phyloP scores from a whole-genome alignment of 2,329 filamentous ascomycete species.

The Aureobasidium sp. region DNA sequence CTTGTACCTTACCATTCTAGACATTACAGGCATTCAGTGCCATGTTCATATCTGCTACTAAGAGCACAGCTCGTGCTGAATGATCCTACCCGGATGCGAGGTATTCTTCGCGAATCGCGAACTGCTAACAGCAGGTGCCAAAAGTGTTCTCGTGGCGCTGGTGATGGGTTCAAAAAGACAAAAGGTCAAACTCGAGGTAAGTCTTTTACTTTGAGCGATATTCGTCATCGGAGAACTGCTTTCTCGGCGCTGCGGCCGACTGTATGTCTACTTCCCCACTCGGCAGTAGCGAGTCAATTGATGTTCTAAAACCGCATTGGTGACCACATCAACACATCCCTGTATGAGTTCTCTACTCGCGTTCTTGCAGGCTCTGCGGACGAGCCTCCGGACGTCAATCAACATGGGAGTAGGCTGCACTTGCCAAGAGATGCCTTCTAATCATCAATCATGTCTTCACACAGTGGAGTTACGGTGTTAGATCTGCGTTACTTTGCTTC shows the following conservation, averaged over 20 bases:
- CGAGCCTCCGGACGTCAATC: background rate
- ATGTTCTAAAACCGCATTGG: background rate
- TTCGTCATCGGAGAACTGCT: background rate
- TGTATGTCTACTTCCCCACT: background rate
- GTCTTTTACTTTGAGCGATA: background rate
- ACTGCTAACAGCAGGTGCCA: background rate
- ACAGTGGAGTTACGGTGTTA: background rate
- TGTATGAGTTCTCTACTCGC: too few species aligned
- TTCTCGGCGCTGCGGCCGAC: background rate
- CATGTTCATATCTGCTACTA: background rate
- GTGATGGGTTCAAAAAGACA: background rate
- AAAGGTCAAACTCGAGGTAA: background rate
- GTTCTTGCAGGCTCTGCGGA: background rate
- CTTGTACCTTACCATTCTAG: constrained; percentile 6
- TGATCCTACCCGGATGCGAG: background rate
- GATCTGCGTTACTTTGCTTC: background rate
- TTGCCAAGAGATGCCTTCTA: background rate
- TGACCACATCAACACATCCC: background rate
- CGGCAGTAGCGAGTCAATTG: too few species aligned
- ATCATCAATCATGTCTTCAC: background rate
- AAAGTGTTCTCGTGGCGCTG: background rate
- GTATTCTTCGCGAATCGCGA: background rate
- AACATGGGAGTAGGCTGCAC: background rate
- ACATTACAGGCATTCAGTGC: constrained; percentile 6
- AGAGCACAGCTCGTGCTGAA: background rate